Conservation (phyloP, 306 rosid genomes). For the Rosa lucieae region DNA sequence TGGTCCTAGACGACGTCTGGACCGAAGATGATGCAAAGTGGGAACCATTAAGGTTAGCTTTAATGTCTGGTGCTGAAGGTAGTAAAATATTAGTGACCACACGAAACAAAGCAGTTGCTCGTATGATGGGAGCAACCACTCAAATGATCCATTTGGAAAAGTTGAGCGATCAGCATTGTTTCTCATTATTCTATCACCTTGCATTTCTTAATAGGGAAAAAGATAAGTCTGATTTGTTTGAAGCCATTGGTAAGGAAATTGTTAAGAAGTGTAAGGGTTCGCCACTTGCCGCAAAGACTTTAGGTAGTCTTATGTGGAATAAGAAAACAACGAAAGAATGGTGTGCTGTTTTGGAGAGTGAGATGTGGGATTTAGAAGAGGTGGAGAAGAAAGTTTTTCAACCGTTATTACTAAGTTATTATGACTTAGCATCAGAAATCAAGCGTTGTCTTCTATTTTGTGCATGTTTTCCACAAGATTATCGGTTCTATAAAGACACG, state of each 20-base stretch:
- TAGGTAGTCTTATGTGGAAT: no score
- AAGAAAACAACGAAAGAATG: no score
- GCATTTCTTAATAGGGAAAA: slow-evolving; percentile 1
- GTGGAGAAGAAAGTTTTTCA: no score
- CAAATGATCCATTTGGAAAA: background rate
- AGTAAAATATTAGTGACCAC: slow-evolving; percentile 23
- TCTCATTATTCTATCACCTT: background rate
- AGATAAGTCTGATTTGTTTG: background rate
- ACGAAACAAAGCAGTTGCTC: slow-evolving; percentile 5
- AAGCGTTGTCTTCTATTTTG: no score
- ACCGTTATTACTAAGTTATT: no score
- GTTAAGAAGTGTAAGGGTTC: slow-evolving; percentile 3
- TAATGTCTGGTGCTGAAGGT: slow-evolving; percentile 3
- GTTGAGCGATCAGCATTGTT: slow-evolving; percentile 18
- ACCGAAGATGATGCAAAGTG: slow-evolving; percentile 5
- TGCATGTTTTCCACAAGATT: no score
- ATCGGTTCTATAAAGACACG: no score
- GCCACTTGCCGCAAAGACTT: no score
- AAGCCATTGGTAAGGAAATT: slow-evolving; percentile 8
- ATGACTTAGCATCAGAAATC: no score
- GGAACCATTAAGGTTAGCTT: background rate
- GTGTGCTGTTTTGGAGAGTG: no score
- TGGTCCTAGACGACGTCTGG: slow-evolving; percentile 25
- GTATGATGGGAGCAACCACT: background rate
- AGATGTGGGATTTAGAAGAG: no score